Percentiles rank a stretch among this genome's conserved stretches.
These are phyloP conservation scores for Carpinus fangiana DNA, from an alignment of 306 rosid genomes.

Conservation along the genomic window DNA sequence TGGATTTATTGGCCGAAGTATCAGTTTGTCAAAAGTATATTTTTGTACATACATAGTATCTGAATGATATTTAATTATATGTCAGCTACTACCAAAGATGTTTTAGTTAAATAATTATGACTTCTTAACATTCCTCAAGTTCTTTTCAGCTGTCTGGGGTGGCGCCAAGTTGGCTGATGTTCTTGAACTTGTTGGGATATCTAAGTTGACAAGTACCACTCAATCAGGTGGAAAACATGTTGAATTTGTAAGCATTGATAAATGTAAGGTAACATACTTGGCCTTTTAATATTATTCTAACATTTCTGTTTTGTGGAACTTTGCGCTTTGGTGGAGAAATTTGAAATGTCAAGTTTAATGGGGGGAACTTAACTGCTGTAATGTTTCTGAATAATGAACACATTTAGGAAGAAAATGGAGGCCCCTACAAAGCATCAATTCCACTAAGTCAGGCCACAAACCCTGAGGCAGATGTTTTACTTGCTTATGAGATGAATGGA, in stretches of 20 bases:
- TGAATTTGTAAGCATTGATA: slow-evolving; percentile 87
- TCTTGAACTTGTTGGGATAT: slow-evolving; percentile 84
- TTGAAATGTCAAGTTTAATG: not conserved
- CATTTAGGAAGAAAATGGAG: slow-evolving; percentile 90
- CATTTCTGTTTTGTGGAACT: slow-evolving; percentile 9
- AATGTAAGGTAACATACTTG: slow-evolving; percentile 71
- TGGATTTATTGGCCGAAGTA: not conserved
- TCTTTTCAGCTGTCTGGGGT: slow-evolving; percentile 82
- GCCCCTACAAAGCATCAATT: slow-evolving; percentile 96
- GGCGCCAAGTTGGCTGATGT: slow-evolving; percentile 89
- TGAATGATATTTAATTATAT: not conserved
- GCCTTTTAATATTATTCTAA: slow-evolving; percentile 10
- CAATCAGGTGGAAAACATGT: slow-evolving; percentile 84
- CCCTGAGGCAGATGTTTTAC: slow-evolving; percentile 90
- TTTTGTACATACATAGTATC: not conserved
- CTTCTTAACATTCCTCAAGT: slow-evolving; percentile 16
- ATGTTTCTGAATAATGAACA: slow-evolving; percentile 17
- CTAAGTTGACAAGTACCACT: slow-evolving; percentile 56
- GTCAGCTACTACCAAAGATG: slow-evolving; percentile 17
- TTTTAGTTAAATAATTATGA: slow-evolving; percentile 14
- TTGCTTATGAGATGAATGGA: slow-evolving; percentile 98
- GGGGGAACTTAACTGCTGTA: slow-evolving; percentile 6
- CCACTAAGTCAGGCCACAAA: slow-evolving; percentile 88
- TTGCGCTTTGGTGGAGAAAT: not conserved
- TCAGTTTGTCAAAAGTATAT: not conserved